Evolutionary conservation across 495 filamentous ascomycete genomes (phyloP).

Genomic region (Hypoxylon intermedium): DNA sequence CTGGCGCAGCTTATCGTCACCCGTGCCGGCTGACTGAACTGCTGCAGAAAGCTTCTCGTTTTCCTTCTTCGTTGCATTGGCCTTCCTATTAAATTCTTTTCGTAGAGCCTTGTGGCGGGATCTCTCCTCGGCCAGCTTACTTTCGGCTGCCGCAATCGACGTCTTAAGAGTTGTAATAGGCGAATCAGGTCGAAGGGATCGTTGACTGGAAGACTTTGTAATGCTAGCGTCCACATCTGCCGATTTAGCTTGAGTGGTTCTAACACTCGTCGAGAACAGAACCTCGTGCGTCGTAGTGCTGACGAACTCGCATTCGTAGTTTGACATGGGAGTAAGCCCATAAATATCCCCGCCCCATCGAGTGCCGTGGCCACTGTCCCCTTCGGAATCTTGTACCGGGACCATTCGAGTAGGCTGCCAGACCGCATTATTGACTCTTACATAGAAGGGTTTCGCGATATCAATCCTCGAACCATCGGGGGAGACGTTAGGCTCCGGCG

Average conservation of each 20-base stretch:
- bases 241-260: slow-evolving; percentile 74
- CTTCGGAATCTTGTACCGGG: slow-evolving; percentile 63
- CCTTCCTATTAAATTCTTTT: slow-evolving; percentile 78
- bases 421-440: slow-evolving; percentile 84
- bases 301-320: slow-evolving; percentile 85
- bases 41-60: slow-evolving; percentile 74
- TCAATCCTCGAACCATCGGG: slow-evolving; percentile 61
- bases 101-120: slow-evolving; percentile 74
- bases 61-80: slow-evolving; percentile 77
- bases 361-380: slow-evolving; percentile 48
- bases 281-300: slow-evolving; percentile 74
- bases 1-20: slow-evolving; percentile 82
- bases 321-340: slow-evolving; percentile 83
- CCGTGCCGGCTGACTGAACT: slow-evolving; percentile 74
- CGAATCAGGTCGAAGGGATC: slow-evolving; percentile 77
- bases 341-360: slow-evolving; percentile 86
- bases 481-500: slow-evolving; percentile 46
- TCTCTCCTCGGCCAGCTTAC: slow-evolving; percentile 78
- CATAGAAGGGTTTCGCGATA: slow-evolving; percentile 77
- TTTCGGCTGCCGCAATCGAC: slow-evolving; percentile 80
- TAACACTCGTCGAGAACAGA: slow-evolving; percentile 79
- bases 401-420: slow-evolving; percentile 84
- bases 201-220: slow-evolving; percentile 56
- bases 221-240: slow-evolving; percentile 62
- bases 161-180: slow-evolving; percentile 88